These are phyloP conservation scores for Pythium volutum DNA, from an alignment of 352 stramenopile species.

Conservation along the genomic window DNA sequence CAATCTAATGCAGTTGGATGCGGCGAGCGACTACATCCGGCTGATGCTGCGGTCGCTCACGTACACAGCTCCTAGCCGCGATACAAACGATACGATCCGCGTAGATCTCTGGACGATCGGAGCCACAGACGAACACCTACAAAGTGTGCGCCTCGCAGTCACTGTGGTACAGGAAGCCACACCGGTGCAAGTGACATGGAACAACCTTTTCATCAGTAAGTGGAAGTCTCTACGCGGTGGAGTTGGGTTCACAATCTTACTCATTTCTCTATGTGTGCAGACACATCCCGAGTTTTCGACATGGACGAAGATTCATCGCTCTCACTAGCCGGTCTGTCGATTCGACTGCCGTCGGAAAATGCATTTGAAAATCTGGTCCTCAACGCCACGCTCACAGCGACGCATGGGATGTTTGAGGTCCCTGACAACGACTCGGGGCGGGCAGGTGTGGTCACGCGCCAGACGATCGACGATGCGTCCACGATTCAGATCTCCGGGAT, in stretches of 20 bases:
- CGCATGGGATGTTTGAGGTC: conserved; percentile 1
- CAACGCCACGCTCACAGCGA: conserved; percentile 6
- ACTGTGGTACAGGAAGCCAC: background rate
- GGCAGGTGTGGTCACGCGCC: background rate
- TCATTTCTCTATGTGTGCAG: background rate
- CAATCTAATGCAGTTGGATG: background rate
- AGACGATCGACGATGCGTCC: background rate
- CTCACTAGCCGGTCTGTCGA: background rate
- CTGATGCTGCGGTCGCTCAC: conserved; percentile 7
- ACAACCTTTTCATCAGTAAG: background rate
- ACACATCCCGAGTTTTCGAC: background rate
- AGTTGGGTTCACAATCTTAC: background rate
- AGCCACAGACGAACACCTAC: background rate
- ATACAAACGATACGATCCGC: background rate
- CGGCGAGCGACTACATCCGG: conserved; percentile 7
- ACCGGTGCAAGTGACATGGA: background rate
- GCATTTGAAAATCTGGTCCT: background rate
- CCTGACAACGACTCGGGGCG: background rate
- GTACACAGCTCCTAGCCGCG: background rate
- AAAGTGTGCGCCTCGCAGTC: background rate
- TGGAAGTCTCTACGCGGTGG: background rate
- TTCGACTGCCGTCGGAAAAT: background rate
- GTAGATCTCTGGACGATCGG: background rate
- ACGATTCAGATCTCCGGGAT: background rate
- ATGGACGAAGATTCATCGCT: conserved; percentile 8